These are phyloP conservation scores for Miscanthus lutarioriparius DNA, from an alignment of 176 grass and related monocot genomes.

Conservation along the genomic window DNA sequence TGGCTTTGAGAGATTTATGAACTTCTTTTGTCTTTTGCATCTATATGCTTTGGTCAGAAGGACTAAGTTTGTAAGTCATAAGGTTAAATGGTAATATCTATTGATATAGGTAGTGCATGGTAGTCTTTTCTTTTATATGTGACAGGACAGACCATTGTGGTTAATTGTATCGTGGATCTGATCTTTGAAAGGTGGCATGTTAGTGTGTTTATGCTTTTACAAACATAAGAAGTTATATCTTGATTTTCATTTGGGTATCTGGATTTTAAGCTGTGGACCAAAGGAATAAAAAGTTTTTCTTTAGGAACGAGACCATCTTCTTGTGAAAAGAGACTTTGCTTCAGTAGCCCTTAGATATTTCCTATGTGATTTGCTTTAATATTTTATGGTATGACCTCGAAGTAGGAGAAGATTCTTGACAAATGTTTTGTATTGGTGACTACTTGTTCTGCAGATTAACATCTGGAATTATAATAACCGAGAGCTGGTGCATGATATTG, in stretches of 20 bases:
- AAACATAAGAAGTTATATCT: neutral
- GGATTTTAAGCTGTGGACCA: neutral
- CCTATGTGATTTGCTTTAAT: slow-evolving; percentile 26
- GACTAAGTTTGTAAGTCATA: neutral
- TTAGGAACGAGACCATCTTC: neutral
- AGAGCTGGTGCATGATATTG: slow-evolving; percentile 78
- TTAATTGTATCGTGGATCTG: neutral
- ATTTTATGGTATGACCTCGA: neutral
- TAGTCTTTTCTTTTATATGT: neutral
- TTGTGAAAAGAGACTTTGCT: slow-evolving; percentile 8
- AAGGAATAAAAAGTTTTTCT: neutral
- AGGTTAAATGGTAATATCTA: neutral
- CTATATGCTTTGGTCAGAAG: neutral
- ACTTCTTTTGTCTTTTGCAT: neutral
- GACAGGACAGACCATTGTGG: neutral
- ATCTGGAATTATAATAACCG: slow-evolving; percentile 83
- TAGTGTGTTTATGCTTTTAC: neutral
- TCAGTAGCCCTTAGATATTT: slow-evolving; percentile 2
- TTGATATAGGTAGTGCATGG: neutral
- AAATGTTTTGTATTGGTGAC: slow-evolving; percentile 1
- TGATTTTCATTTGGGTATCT: neutral
- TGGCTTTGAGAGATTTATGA: slow-evolving; percentile 5
- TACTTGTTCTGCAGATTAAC: slow-evolving; percentile 68
- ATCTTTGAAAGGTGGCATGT: neutral
- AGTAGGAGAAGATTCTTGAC: slow-evolving; percentile 15